These are phyloP conservation scores for Candida coleopterorum DNA, from an alignment of 805 yeast species.

Conservation along the genomic window DNA sequence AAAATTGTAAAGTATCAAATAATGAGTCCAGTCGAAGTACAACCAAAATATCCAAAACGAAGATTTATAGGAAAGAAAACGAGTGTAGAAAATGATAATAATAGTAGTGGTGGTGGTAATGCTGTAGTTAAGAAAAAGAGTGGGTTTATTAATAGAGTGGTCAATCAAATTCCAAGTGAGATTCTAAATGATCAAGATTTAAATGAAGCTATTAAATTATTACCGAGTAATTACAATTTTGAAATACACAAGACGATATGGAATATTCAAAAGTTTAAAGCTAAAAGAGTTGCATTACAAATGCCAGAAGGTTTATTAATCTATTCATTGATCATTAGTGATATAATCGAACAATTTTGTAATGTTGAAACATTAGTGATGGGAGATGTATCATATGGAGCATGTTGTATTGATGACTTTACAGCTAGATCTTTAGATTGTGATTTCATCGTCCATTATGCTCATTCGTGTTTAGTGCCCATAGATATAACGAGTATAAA, in stretches of 20 bases:
- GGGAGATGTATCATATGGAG: slow-evolving; percentile 99
- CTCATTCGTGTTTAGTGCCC: slow-evolving; percentile 95
- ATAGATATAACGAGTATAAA: slow-evolving; percentile 87
- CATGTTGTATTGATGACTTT: slow-evolving; percentile 95
- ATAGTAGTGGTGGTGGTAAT: slow-evolving; percentile 11
- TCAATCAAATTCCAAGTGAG: slow-evolving; percentile 86
- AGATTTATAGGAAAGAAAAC: slow-evolving; percentile 55
- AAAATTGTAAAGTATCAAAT: background rate
- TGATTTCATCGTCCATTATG: slow-evolving; percentile 93
- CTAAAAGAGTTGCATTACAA: slow-evolving; percentile 86
- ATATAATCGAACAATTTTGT: slow-evolving; percentile 89
- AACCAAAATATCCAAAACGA: slow-evolving; percentile 37
- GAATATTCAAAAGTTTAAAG: slow-evolving; percentile 73
- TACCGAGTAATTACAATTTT: slow-evolving; percentile 91
- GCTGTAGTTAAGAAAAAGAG: slow-evolving; percentile 21
- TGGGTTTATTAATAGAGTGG: slow-evolving; percentile 49
- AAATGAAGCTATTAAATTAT: slow-evolving; percentile 73
- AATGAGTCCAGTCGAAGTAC: slow-evolving; percentile 6
- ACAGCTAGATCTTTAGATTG: slow-evolving; percentile 92
- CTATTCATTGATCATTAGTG: slow-evolving; percentile 84
- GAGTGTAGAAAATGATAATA: slow-evolving; percentile 7
- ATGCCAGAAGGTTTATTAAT: slow-evolving; percentile 96
- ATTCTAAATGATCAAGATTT: slow-evolving; percentile 75
- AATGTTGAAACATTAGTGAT: slow-evolving; percentile 81
- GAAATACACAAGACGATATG: slow-evolving; percentile 95